Evolutionary conservation across 225 moss, liverwort and hornwort genomes (phyloP).

Genomic region (Pseudoscleropodium purum): DNA sequence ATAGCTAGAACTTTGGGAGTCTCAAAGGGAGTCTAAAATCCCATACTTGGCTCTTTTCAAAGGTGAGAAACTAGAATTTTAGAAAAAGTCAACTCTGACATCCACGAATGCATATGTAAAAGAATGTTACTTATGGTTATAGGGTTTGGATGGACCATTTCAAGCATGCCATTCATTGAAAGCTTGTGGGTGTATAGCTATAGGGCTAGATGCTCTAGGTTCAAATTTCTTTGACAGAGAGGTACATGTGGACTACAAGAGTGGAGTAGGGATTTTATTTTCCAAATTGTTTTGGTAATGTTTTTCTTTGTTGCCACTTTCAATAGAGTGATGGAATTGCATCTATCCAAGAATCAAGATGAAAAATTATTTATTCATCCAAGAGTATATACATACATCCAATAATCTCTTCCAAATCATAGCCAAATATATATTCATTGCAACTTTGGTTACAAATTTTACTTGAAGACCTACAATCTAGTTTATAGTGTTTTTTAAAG

Average conservation of each 20-base stretch:
- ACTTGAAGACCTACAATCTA: no score
- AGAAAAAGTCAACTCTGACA: neutral
- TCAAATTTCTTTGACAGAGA: neutral
- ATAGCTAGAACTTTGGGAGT: neutral
- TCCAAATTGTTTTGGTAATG: neutral
- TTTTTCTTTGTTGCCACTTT: neutral
- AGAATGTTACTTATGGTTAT: neutral
- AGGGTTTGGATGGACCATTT: neutral
- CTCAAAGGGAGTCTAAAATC: no score
- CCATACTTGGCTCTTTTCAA: accelerated
- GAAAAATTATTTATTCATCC: neutral
- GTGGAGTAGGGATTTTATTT: neutral
- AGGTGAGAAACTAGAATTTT: neutral
- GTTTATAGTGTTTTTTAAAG: no score
- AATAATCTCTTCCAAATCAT: no score
- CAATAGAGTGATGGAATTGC: neutral
- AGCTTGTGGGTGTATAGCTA: neutral
- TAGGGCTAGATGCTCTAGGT: no score
- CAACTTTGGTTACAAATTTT: no score
- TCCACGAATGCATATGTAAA: accelerated
- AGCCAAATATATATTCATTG: no score
- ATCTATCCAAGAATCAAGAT: neutral
- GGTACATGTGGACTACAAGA: neutral
- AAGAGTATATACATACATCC: neutral
- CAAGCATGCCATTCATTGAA: neutral